Evolutionary conservation across 1,284 basidiomycete species (phyloP).

Genomic region (Rhizopogon parksii): DNA sequence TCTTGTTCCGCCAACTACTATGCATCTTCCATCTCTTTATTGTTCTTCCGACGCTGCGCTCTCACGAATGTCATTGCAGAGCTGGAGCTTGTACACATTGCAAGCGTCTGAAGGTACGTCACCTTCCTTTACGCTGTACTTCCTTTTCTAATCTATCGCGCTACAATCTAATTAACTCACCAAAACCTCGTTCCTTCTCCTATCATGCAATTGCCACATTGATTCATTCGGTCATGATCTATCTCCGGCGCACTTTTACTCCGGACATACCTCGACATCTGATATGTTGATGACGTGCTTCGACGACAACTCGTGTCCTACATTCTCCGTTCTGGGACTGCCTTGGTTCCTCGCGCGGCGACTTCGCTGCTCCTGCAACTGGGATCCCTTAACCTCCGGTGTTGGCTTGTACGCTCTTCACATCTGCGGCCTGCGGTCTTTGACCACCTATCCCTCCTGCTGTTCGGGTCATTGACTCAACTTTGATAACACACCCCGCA

Average conservation of each 20-base stretch:
- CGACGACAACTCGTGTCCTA: neutral
- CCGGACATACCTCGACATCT: constrained; percentile 12
- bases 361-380: neutral
- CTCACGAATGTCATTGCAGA: constrained; percentile 30
- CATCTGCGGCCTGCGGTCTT: neutral
- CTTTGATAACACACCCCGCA: constrained; percentile 4
- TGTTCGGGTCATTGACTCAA: constrained; percentile 4
- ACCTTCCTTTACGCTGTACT: constrained; percentile 1
- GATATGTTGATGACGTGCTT: constrained; percentile 11
- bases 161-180: constrained; percentile 18
- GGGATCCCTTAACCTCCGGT: neutral
- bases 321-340: neutral
- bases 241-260: constrained; percentile 13
- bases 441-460: constrained; percentile 5
- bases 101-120: constrained; percentile 74
- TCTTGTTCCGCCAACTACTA: constrained; percentile 3
- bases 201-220: constrained; percentile 5
- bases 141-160: neutral
- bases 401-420: neutral
- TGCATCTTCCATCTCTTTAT: constrained; percentile 2
- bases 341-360: neutral
- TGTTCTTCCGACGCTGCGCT: constrained; percentile 5
- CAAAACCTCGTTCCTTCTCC: constrained; percentile 5
- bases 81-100: constrained; percentile 76
- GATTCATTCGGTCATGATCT: constrained; percentile 4